Conservation (phyloP, 2,329 filamentous ascomycete species). For the Polychaeton citri region DNA sequence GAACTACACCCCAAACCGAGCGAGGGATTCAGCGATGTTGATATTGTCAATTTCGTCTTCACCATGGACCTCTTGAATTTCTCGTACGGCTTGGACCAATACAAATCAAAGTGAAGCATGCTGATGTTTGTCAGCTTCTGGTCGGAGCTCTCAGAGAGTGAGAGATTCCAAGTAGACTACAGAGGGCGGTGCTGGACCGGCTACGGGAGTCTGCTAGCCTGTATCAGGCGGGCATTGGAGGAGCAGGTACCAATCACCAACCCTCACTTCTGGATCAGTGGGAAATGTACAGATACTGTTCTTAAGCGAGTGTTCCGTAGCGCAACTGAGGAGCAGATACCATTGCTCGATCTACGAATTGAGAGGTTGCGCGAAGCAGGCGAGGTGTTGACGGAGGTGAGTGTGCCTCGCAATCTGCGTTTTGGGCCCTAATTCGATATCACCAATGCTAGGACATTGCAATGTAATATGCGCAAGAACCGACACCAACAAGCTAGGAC, state of each 20-base stretch:
- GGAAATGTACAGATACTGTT: slow-evolving; percentile 54
- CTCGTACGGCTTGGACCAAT: slow-evolving; percentile 25
- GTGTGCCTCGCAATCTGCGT: too few species aligned
- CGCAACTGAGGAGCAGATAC: slow-evolving; percentile 73
- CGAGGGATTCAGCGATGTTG: slow-evolving; percentile 17
- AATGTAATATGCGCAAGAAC: too few species aligned
- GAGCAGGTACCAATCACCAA: slow-evolving; percentile 86
- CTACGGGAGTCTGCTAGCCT: slow-evolving; percentile 87
- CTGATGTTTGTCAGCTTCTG: slow-evolving; percentile 51
- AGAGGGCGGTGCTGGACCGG: slow-evolving; percentile 74
- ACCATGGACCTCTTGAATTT: slow-evolving; percentile 96
- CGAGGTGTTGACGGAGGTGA: slow-evolving; percentile 61
- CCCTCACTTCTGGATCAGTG: slow-evolving; percentile 61
- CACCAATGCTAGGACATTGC: too few species aligned
- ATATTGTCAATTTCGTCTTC: slow-evolving; percentile 73
- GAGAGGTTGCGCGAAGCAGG: slow-evolving; percentile 73
- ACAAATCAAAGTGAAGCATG: background rate
- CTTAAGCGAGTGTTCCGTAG: slow-evolving; percentile 73
- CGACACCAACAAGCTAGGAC: too few species aligned
- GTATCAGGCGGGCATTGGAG: slow-evolving; percentile 73
- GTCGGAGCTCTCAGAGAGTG: slow-evolving; percentile 57
- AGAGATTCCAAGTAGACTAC: slow-evolving; percentile 75
- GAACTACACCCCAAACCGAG: slow-evolving; percentile 66
- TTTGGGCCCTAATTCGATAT: too few species aligned
- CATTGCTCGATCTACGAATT: slow-evolving; percentile 65